Conservation (phyloP, 257 asterid genomes). For the Avicennia marina region DNA sequence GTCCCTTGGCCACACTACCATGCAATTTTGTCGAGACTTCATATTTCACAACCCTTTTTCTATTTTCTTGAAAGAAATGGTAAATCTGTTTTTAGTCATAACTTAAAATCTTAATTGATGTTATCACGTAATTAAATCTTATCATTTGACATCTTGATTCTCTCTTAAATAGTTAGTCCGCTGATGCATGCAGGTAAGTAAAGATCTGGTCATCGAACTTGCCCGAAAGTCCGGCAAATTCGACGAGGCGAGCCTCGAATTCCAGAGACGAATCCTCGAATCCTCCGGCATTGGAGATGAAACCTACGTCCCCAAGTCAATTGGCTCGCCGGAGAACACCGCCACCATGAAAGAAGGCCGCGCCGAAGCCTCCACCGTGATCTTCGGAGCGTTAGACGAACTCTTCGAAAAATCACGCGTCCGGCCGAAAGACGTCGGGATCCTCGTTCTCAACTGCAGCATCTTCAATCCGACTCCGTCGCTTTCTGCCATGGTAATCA, state of each 20-base stretch:
- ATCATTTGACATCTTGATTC: no score
- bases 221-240: slow-evolving; percentile 76
- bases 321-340: slow-evolving; percentile 56
- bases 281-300: slow-evolving; percentile 87
- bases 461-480: slow-evolving; percentile 97
- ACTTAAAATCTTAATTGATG: no score
- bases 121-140: no score
- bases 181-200: slow-evolving; percentile 50
- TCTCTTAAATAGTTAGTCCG: no score
- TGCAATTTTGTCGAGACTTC: no score
- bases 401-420: slow-evolving; percentile 59
- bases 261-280: slow-evolving; percentile 61
- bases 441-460: slow-evolving; percentile 87
- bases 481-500: slow-evolving; percentile 92
- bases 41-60: no score
- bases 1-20: no score
- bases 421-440: slow-evolving; percentile 82
- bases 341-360: slow-evolving; percentile 97
- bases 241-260: slow-evolving; percentile 52
- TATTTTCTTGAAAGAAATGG: no score
- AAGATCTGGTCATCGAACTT: slow-evolving; percentile 65
- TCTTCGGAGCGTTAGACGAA: slow-evolving; percentile 88
- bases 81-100: no score
- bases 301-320: slow-evolving; percentile 67
- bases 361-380: slow-evolving; percentile 68